Percentiles rank a stretch among this genome's conserved stretches.
phyloP scores from a whole-genome alignment of 805 yeast species.

The Suhomyces pyralidae region DNA sequence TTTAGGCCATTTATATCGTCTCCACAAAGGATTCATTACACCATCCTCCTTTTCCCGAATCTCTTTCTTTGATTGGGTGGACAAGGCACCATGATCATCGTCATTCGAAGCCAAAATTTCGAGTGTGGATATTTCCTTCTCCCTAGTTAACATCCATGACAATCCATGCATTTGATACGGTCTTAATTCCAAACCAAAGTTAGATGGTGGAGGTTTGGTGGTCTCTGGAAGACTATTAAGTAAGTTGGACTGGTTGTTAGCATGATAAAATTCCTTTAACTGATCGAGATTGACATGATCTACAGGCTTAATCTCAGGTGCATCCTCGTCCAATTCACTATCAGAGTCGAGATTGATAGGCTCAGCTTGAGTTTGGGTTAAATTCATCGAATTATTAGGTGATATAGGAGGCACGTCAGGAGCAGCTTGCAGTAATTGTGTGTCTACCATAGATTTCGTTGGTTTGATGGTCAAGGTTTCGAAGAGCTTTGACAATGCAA shows the following conservation, averaged over 20 bases:
- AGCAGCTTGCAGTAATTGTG: background rate
- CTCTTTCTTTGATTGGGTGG: slow-evolving; percentile 25
- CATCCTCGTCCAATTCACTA: slow-evolving; percentile 12
- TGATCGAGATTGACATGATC: slow-evolving; percentile 65
- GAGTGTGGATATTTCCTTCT: slow-evolving; percentile 53
- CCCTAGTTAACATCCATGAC: slow-evolving; percentile 86
- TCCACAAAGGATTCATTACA: slow-evolving; percentile 83
- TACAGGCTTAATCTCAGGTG: slow-evolving; percentile 18
- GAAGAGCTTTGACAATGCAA: slow-evolving; percentile 54
- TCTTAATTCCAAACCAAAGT: slow-evolving; percentile 59
- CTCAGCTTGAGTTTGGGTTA: slow-evolving; percentile 3
- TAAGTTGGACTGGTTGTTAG: slow-evolving; percentile 63
- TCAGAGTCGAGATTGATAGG: slow-evolving; percentile 7
- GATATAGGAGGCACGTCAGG: background rate
- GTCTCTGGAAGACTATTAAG: slow-evolving; percentile 60
- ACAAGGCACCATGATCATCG: slow-evolving; percentile 15
- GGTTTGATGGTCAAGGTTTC: slow-evolving; percentile 43
- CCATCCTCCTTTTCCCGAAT: slow-evolving; percentile 41
- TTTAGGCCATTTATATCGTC: slow-evolving; percentile 70
- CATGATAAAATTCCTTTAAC: slow-evolving; percentile 66
- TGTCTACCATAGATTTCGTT: slow-evolving; percentile 11
- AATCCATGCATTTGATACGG: slow-evolving; percentile 82
- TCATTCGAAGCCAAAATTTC: slow-evolving; percentile 27
- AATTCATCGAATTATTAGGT: slow-evolving; percentile 4
- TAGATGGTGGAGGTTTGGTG: slow-evolving; percentile 45